phyloP scores from a whole-genome alignment of 371 early-diverging fungal genomes.

The Apophysomyces variabilis region DNA sequence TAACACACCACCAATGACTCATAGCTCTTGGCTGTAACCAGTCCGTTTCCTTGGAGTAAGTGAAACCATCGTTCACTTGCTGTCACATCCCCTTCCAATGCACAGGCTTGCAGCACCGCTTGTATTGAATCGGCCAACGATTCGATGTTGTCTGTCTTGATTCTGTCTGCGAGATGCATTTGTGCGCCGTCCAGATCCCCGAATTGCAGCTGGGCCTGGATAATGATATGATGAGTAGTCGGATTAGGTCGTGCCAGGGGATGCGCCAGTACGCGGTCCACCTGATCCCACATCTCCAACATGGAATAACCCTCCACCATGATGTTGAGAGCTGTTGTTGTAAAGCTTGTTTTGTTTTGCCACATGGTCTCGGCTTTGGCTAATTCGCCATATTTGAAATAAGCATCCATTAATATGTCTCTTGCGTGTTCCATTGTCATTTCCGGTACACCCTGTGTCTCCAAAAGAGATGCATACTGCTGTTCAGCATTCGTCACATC shows the following conservation, averaged over 20 bases:
- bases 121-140: neutral
- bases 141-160: neutral
- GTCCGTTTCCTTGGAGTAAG: neutral
- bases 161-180: neutral
- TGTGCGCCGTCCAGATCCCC: neutral
- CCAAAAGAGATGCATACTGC: neutral
- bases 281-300: neutral
- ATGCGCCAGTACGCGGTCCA: neutral
- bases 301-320: neutral
- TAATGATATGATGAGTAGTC: neutral
- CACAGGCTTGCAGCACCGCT: neutral
- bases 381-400: neutral
- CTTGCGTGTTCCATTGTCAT: neutral
- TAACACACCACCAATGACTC: neutral
- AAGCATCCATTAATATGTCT: neutral
- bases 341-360: neutral
- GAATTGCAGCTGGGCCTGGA: neutral
- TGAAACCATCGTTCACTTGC: constrained; percentile 1
- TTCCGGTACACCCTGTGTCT: neutral
- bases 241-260: neutral
- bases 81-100: neutral
- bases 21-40: neutral
- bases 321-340: neutral
- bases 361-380: neutral
- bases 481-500: neutral